Percentiles rank a stretch among this genome's conserved stretches.
Conservation (phyloP, 78 protist species). For the Abeoforma whisleri region DNA sequence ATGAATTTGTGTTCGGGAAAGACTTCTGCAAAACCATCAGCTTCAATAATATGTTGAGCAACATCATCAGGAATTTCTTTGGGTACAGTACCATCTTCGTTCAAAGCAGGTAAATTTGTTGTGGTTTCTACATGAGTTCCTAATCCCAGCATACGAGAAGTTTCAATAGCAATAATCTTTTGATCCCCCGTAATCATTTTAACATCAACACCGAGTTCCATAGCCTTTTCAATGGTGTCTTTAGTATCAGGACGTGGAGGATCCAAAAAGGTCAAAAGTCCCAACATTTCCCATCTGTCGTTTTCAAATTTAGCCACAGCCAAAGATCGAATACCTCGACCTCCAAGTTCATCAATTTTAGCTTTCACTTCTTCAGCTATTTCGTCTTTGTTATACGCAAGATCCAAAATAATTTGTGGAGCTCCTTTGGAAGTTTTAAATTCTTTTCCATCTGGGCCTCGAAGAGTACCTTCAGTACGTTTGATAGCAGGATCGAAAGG, state of each 20-base stretch:
- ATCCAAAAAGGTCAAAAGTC: slow-evolving; percentile 68
- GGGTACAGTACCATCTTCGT: slow-evolving; percentile 35
- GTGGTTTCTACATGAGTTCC: slow-evolving; percentile 43
- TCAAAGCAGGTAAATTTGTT: neutral
- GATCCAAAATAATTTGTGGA: slow-evolving; percentile 58
- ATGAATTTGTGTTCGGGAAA: slow-evolving; percentile 80
- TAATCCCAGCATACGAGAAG: slow-evolving; percentile 60
- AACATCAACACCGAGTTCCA: slow-evolving; percentile 64
- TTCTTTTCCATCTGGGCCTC: slow-evolving; percentile 41
- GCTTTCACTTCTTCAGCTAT: slow-evolving; percentile 23
- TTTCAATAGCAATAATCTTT: slow-evolving; percentile 69
- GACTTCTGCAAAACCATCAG: slow-evolving; percentile 76
- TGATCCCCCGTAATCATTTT: slow-evolving; percentile 89
- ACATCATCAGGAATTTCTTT: slow-evolving; percentile 10
- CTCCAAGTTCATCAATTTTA: slow-evolving; percentile 54
- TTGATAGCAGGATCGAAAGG: slow-evolving; percentile 75
- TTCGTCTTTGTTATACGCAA: slow-evolving; percentile 44
- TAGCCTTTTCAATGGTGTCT: slow-evolving; percentile 55
- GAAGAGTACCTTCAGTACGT: slow-evolving; percentile 34
- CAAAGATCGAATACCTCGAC: slow-evolving; percentile 64
- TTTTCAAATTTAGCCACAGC: slow-evolving; percentile 49
- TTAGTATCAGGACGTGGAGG: slow-evolving; percentile 78
- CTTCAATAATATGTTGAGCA: slow-evolving; percentile 49
- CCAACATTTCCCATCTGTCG: slow-evolving; percentile 57
- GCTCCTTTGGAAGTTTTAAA: slow-evolving; percentile 64